Conservation (phyloP, 1,284 basidiomycete species). For the Ceratobasidium sp. region DNA sequence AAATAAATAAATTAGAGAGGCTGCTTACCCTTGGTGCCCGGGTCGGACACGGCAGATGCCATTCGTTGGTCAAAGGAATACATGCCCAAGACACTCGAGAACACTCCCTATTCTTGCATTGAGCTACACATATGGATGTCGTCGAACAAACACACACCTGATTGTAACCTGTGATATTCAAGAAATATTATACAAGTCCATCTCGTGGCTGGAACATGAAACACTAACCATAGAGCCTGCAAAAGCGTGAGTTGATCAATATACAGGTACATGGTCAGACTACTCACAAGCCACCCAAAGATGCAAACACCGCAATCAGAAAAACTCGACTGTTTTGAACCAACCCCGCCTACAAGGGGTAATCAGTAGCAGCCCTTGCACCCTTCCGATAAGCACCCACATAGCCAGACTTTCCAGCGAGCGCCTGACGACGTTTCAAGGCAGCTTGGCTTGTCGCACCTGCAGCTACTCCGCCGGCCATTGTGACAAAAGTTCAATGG, state of each 20-base stretch:
- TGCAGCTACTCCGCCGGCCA: slow-evolving; percentile 41
- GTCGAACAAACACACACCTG: slow-evolving; percentile 55
- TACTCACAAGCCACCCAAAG: slow-evolving; percentile 72
- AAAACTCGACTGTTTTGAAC: slow-evolving; percentile 68
- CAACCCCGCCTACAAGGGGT: slow-evolving; percentile 59
- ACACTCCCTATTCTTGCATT: slow-evolving; percentile 61
- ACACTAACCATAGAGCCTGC: slow-evolving; percentile 61
- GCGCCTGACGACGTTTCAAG: slow-evolving; percentile 59
- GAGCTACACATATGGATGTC: slow-evolving; percentile 2
- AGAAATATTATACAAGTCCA: not conserved
- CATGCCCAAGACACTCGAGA: slow-evolving; percentile 74
- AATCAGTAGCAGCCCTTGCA: not conserved
- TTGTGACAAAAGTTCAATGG: slow-evolving; percentile 11
- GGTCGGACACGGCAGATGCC: slow-evolving; percentile 59
- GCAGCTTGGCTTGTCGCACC: slow-evolving; percentile 44
- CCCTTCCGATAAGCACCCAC: slow-evolving; percentile 51
- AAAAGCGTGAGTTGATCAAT: slow-evolving; percentile 27
- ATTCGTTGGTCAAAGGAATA: slow-evolving; percentile 62
- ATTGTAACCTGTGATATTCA: slow-evolving; percentile 60
- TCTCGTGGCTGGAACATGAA: too few species aligned
- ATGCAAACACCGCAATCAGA: slow-evolving; percentile 72
- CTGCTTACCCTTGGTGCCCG: slow-evolving; percentile 57
- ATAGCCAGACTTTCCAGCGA: slow-evolving; percentile 72
- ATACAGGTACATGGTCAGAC: not conserved
- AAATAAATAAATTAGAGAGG: not conserved